phyloP scores from a whole-genome alignment of 768 basidiomycete genomes.

The Dioszegia crocea region DNA sequence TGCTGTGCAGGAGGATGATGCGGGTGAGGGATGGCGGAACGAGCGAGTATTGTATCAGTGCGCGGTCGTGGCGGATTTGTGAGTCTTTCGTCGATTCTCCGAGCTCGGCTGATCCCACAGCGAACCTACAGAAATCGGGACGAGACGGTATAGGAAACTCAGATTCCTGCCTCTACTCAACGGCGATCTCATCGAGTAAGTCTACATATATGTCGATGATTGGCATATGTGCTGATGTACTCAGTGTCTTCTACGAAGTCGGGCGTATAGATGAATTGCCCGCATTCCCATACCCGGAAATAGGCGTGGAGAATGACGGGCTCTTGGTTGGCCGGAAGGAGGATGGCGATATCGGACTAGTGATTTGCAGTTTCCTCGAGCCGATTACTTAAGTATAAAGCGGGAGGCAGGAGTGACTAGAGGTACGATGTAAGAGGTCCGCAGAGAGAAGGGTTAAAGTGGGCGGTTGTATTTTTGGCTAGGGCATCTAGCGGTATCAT shows the following conservation, averaged over 20 bases:
- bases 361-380: conserved; percentile 50
- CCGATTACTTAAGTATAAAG: conserved; percentile 18
- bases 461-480: no score
- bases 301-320: conserved; percentile 50
- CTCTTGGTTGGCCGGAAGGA: conserved; percentile 43
- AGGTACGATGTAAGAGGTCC: no score
- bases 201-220: not conserved
- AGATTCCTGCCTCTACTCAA: conserved; percentile 41
- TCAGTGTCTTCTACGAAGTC: conserved; percentile 49
- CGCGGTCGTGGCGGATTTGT: conserved; percentile 50
- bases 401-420: not conserved
- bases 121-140: conserved; percentile 22
- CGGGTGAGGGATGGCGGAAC: conserved; percentile 40
- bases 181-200: conserved; percentile 47
- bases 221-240: not conserved
- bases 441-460: no score
- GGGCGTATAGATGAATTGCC: conserved; percentile 49
- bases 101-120: no score
- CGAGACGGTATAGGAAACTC: conserved; percentile 41
- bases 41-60: conserved; percentile 47
- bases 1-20: conserved; percentile 17
- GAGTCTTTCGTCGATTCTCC: no score
- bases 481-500: no score
- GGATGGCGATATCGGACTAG: conserved; percentile 42
- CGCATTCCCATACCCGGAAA: conserved; percentile 45